These are phyloP conservation scores for Phlebiopsis gigantea DNA, from an alignment of 768 basidiomycete genomes.

Conservation along the genomic window DNA sequence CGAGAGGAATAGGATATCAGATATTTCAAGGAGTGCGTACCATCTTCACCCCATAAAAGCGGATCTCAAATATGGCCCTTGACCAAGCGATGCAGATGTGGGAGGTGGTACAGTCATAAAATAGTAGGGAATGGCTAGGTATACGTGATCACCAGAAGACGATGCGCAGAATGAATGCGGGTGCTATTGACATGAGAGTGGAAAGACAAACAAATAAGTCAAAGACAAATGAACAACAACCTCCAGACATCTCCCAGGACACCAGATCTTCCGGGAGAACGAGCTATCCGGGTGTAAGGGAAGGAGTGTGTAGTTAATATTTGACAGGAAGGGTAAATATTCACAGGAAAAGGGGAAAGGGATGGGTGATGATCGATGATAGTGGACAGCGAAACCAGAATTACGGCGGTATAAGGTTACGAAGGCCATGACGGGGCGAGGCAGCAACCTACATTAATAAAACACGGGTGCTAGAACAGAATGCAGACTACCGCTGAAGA, in stretches of 20 bases:
- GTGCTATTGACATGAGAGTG: neutral
- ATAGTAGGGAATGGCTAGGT: slow-evolving; percentile 6
- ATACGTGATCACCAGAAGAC: slow-evolving; percentile 6
- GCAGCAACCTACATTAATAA: neutral
- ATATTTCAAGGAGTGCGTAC: no score
- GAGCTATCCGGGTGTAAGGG: neutral
- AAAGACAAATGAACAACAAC: neutral
- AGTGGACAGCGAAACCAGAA: neutral
- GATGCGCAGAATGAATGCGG: neutral
- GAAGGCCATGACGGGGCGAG: neutral
- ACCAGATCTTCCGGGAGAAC: neutral
- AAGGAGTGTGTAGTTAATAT: neutral
- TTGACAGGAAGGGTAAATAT: neutral
- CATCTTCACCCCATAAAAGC: no score
- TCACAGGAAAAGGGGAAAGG: neutral
- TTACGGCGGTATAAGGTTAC: slow-evolving; percentile 2
- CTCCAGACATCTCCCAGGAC: neutral
- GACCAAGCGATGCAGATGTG: no score
- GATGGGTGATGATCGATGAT: neutral
- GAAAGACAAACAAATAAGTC: neutral
- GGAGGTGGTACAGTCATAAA: slow-evolving; percentile 1
- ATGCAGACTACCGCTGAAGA: slow-evolving; percentile 19
- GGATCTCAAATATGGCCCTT: no score
- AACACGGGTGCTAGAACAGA: neutral
- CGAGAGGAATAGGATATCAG: no score